Base-by-base conservation (phyloP, 495 filamentous ascomycete species). In the Aspergillus heteromorphus region DNA sequence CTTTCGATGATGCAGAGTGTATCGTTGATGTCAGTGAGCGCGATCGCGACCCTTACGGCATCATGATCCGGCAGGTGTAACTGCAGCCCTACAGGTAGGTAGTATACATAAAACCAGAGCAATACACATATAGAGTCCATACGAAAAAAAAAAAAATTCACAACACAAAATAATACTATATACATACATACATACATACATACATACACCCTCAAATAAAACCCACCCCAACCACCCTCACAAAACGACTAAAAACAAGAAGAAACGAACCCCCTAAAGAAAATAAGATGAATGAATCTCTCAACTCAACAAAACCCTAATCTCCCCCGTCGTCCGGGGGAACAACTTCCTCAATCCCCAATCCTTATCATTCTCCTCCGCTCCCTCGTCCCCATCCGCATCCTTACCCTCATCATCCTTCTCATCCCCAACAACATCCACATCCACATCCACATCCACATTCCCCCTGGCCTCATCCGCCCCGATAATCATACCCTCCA, bases 271-370 rank as follows among this genome's bases (percentile, higher is more conserved):
- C n/a, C n/a, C n/a, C n/a, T n/a, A n/a, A n/a, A n/a, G n/a, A n/a
- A n/a, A n/a, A n/a, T n/a, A n/a, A n/a, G n/a, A n/a, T n/a, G n/a
- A n/a, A n/a, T n/a, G n/a, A n/a, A n/a, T n/a, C n/a, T n/a, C 5
- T 18, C 48, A 81, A 59, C 77, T 80, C 54, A 96, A 68, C 60
- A 96, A 67, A 5, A 96, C 90, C 49, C 88, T 77, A 40, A 95
- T 92, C 70, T 96, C 91, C 7, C 83, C 89, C 36, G 85, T 86
- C 2, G 91, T 96, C 58, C 91, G 79, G 0, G 89, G 90, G 73
- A 95, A 93, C 34, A 91, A 52, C 17, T 80, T 78, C 48, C 86
- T 79, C 48, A 92, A 68, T 51, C 77, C 80, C 63, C 73, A 73
- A 17, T 67, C 69, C 25, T 69, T 70, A 14, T 68, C 65, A 4